Evolutionary conservation across 768 basidiomycete species (phyloP).

Genomic region (Boletus fagicola): DNA sequence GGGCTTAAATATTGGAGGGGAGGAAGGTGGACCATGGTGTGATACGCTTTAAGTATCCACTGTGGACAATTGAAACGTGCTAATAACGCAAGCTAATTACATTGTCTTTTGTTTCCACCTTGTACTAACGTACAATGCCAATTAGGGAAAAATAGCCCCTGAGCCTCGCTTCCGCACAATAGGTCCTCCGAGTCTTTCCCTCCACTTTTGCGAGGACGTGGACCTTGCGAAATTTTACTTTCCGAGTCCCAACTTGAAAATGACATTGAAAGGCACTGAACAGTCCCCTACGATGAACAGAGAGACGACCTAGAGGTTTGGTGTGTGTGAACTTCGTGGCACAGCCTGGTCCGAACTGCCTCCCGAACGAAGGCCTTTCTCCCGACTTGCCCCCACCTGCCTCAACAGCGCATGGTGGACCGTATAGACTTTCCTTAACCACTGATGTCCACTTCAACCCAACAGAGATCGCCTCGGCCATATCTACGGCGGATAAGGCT

Average conservation of each 20-base stretch:
- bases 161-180: neutral
- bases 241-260: neutral
- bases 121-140: neutral
- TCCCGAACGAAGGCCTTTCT: neutral
- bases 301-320: neutral
- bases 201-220: neutral
- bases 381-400: neutral
- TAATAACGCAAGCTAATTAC: neutral
- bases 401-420: neutral
- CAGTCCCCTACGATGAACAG: neutral
- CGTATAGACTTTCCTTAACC: neutral
- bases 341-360: neutral
- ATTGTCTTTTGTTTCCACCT: constrained; percentile 18
- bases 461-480: constrained; percentile 4
- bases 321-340: constrained; percentile 3
- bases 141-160: constrained; percentile 19
- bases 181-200: neutral
- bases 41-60: constrained; percentile 6
- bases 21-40: neutral
- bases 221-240: neutral
- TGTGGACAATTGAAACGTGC: constrained; percentile 19
- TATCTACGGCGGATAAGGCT: constrained; percentile 27
- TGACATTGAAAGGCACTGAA: neutral
- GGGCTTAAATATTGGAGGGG: constrained; percentile 8
- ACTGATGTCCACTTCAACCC: constrained; percentile 14